Base-by-base conservation (phyloP, 163 green algal genomes). In the Picocystis sp. region DNA sequence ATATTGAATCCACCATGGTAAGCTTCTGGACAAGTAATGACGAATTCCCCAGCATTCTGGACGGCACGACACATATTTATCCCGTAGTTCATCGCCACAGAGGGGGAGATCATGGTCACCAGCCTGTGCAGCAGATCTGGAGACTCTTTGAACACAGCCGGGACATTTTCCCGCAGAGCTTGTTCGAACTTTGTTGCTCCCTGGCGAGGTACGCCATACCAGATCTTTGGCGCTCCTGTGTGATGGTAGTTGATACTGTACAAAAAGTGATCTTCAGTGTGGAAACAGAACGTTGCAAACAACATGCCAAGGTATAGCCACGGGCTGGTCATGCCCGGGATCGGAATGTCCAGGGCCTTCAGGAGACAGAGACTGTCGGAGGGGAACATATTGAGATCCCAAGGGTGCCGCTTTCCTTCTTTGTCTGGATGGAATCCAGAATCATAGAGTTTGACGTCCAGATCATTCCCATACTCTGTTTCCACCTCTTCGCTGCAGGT, bases 261-360 rank as follows among this genome's bases (percentile, higher is more conserved):
- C 38, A 93, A 69, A 66, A 92, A 83, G 21, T 75, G 67, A 57
- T 93, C 83, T 66, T 93, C 83, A 61, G 77, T 79, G 63, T 82
- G 74, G 68, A 70, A 78, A 15, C 60, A 57, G 21, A 65, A 62
- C 43, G 49, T 57, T 43, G 44, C 57, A 41, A 22, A 73, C 69
- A 75, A 88, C 75, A 87, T 92, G 45, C 85, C 85, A 70, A 93
- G 91, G 72, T 94, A 94, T 14, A 78, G 83, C 85, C 93, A 93
- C 22, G 85, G 85, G 1, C 69, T 85, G n/a, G 85, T 93, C 12
- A 94, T 82, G 3, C 84, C 84, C 57, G 58, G 56, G 41, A 94
- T 84, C 2, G 83, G 62, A 45, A 83, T 73, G 35, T 83, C 65
- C 22, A 83, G 22, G 48, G 68, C 80, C 2, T 70, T 69, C 44